A percentile compares a stretch with the other conserved stretches of the same genome.
Conservation (phyloP, 306 rosid genomes). For the Dryas drummondii region DNA sequence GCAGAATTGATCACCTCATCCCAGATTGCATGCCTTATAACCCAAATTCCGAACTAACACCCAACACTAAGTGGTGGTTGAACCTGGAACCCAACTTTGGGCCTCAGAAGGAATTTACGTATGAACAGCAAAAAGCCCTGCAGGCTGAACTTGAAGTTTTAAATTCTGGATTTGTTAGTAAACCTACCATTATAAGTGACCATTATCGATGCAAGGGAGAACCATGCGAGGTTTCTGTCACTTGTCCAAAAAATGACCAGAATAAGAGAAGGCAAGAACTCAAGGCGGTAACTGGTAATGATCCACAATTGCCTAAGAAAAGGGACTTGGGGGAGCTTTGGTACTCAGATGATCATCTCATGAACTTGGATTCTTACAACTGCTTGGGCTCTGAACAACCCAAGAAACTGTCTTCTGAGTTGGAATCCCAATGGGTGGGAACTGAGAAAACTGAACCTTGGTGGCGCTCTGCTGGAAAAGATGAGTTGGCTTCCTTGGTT, state of each 20-base stretch:
- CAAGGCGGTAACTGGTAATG: constrained; percentile 38
- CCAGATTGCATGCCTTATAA: constrained; percentile 23
- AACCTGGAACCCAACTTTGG: constrained; percentile 55
- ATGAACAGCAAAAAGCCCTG: constrained; percentile 33
- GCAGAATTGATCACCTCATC: constrained; percentile 28
- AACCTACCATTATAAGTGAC: constrained; percentile 25
- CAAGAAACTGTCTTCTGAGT: constrained; percentile 43
- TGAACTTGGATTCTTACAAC: constrained; percentile 50
- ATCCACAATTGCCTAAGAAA: constrained; percentile 36
- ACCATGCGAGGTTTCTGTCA: constrained; percentile 32
- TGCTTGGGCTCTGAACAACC: constrained; percentile 41
- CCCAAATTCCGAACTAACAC: constrained; percentile 30
- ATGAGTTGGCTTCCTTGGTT: constrained; percentile 80
- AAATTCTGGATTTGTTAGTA: constrained; percentile 35
- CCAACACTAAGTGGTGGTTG: constrained; percentile 65
- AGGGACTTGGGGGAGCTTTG: constrained; percentile 44
- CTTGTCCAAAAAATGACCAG: constrained; percentile 29
- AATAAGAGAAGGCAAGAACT: constrained; percentile 30
- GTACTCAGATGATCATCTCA: constrained; percentile 46
- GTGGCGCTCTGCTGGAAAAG: constrained; percentile 79
- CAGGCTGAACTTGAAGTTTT: constrained; percentile 47
- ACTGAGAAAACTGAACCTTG: constrained; percentile 61
- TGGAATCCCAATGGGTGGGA: constrained; percentile 52
- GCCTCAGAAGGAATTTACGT: constrained; percentile 39
- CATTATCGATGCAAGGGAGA: constrained; percentile 34